phyloP scores from a whole-genome alignment of 1,284 basidiomycete species.

The Tilletiaria anomala region DNA sequence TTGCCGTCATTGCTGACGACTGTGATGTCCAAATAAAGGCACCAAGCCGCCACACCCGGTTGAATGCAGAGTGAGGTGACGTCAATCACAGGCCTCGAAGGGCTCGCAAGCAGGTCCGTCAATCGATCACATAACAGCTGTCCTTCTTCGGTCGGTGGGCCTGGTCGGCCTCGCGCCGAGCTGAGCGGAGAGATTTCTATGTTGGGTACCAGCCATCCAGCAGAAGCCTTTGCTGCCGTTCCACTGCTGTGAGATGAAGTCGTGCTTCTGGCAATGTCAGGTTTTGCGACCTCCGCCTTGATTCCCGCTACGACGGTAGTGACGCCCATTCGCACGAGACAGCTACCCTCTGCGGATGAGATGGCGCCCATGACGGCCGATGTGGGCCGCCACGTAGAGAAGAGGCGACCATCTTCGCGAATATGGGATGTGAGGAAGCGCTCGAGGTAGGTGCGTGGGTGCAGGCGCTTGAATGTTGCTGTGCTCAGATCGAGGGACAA shows the following conservation, averaged over 20 bases:
- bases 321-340: constrained; percentile 14
- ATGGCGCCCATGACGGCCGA: constrained; percentile 13
- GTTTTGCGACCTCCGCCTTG: constrained; percentile 16
- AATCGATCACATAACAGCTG: constrained; percentile 15
- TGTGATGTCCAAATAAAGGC: constrained; percentile 77
- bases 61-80: constrained; percentile 62
- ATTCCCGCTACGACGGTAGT: constrained; percentile 18
- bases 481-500: constrained; percentile 10
- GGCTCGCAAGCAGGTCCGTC: constrained; percentile 50
- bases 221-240: background rate
- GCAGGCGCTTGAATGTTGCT: constrained; percentile 20
- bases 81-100: constrained; percentile 42
- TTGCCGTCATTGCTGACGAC: constrained; percentile 97
- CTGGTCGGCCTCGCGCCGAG: constrained; percentile 81
- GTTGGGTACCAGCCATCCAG: constrained; percentile 47
- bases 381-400: constrained; percentile 9
- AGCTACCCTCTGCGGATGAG: constrained; percentile 16
- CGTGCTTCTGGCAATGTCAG: background rate
- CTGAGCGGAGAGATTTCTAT: constrained; percentile 82
- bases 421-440: constrained; percentile 17
- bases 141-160: constrained; percentile 52
- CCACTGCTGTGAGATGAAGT: background rate
- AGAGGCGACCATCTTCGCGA: constrained; percentile 15
- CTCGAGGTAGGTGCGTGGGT: constrained; percentile 16
- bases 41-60: constrained; percentile 67